A percentile compares a stretch with the other conserved stretches of the same genome.
phyloP scores from a whole-genome alignment of 495 filamentous ascomycete genomes.

The Jackrogersella multiformis region DNA sequence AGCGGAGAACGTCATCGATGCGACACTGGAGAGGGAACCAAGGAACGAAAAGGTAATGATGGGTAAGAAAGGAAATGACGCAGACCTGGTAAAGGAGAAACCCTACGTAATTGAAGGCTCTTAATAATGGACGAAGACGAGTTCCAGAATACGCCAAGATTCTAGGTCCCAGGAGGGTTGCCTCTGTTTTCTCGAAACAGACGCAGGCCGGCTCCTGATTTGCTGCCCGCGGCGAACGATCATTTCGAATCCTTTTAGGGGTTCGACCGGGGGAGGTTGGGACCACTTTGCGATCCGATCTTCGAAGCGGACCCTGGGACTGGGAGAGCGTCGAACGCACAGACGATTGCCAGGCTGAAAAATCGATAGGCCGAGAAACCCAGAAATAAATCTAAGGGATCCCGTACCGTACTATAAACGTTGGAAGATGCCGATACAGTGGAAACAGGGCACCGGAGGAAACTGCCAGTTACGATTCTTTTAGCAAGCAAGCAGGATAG shows the following conservation, averaged over 20 bases:
- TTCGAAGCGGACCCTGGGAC: conserved; percentile 30
- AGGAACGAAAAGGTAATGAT: conserved; percentile 28
- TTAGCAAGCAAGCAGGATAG: conserved; percentile 12
- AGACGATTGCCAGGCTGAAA: conserved; percentile 31
- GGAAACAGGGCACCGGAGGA: background rate
- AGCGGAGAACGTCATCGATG: conserved; percentile 38
- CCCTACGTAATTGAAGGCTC: conserved; percentile 34
- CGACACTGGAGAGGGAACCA: conserved; percentile 18
- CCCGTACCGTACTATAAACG: conserved; percentile 15
- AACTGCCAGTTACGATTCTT: conserved; percentile 6
- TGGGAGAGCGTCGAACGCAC: conserved; percentile 30
- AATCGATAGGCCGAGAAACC: conserved; percentile 32
- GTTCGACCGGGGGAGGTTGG: conserved; percentile 32
- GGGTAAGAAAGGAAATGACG: conserved; percentile 40
- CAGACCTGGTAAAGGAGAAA: conserved; percentile 42
- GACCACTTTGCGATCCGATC: conserved; percentile 41
- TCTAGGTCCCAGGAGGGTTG: conserved; percentile 38
- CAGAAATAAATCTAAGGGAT: background rate
- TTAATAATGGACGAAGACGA: conserved; percentile 33
- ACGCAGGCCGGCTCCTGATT: conserved; percentile 34
- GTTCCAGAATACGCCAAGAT: conserved; percentile 45
- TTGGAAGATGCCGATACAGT: conserved; percentile 21
- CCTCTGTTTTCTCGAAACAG: conserved; percentile 42
- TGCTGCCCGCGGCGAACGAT: conserved; percentile 32
- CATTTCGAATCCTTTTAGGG: conserved; percentile 42